Base-by-base conservation (phyloP, 2,329 filamentous ascomycete species). In the Ascosphaera acerosa region DNA sequence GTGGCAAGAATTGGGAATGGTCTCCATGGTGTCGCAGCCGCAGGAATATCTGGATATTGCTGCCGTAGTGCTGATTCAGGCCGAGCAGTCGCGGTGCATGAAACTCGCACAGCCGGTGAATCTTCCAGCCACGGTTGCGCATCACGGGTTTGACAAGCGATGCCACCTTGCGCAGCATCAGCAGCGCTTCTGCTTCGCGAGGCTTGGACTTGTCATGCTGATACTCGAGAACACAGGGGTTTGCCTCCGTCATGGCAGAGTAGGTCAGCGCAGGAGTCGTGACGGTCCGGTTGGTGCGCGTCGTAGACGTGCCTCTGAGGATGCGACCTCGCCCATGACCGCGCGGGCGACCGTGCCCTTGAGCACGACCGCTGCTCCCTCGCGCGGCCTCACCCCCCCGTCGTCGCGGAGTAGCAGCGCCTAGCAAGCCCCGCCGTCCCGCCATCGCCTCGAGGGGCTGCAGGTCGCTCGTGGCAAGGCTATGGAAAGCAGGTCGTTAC, bases 101-200 rank as follows among this genome's bases (percentile, higher is more conserved):
- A 52, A 94, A 91, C 48, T 94, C 84, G 30, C 71, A 69, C 10
- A 94, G 62, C 30, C 76, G 66, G 17, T 64, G 62, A 19, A 94
- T 77, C 37, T 60, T 72, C 77, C 81, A 94, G 33, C 62, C 62
- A 27, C 77, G 68, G 30, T 78, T 78, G 39, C 80, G 65, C 82
- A 94, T 94, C 38, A 94, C 77, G 12, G 84, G 84, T 49, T 91
- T 92, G 37, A 92, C 82, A 34, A 89, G 54, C 16, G 81, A 90
- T 2, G 80, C 80, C 25, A 89, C 63, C 50, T 76, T 82, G 43
- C 70, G 75, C 15, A 94, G 61, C 34, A 66, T 67, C 20, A 66
- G 44, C 3, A 64, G 45, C 7, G 61, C 62, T 36, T 65, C 61
- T n/a, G 52, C 47, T 37, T 60, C 56, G 7, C 59, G 51, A 7